A percentile compares a stretch with the other conserved stretches of the same genome.
Evolutionary conservation across 2,329 filamentous ascomycete genomes (phyloP).

Genomic region (Daldinia sp.): DNA sequence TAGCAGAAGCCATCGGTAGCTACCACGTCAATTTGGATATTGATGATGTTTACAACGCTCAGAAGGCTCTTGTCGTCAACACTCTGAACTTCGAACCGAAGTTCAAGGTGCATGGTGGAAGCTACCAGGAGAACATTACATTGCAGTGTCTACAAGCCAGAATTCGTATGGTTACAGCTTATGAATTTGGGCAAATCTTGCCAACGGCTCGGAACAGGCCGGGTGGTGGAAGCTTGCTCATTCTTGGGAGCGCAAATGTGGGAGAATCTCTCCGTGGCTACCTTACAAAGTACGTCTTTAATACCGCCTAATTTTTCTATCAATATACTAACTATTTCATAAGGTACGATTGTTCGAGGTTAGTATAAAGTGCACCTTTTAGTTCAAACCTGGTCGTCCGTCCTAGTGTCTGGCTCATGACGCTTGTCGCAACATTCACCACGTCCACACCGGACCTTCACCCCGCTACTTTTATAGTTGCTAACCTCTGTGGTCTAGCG

Average conservation of each 20-base stretch:
- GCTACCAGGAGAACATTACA: slow-evolving; percentile 70
- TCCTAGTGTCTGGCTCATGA: neutral
- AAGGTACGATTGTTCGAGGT: slow-evolving; percentile 37
- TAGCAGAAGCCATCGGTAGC: slow-evolving; percentile 72
- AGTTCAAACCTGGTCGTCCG: neutral
- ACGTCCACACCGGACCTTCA: neutral
- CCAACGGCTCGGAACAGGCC: slow-evolving; percentile 68
- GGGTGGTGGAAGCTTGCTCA: slow-evolving; percentile 71
- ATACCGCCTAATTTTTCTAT: neutral
- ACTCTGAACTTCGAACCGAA: slow-evolving; percentile 68
- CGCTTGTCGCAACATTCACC: neutral
- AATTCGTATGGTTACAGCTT: slow-evolving; percentile 72
- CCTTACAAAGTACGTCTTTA: slow-evolving; percentile 46
- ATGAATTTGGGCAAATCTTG: slow-evolving; percentile 73
- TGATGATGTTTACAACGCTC: slow-evolving; percentile 72
- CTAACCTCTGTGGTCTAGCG: slow-evolving; percentile 14
- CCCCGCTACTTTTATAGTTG: neutral
- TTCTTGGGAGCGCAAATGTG: slow-evolving; percentile 66
- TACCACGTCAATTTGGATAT: slow-evolving; percentile 82
- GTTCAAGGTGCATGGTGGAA: slow-evolving; percentile 73
- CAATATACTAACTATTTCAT: slow-evolving; percentile 6
- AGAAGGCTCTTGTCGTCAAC: slow-evolving; percentile 69
- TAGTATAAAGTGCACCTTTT: neutral
- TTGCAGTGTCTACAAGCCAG: slow-evolving; percentile 76
- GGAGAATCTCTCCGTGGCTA: slow-evolving; percentile 61